Base-by-base conservation (phyloP, 2,329 filamentous ascomycete genomes). In the Xenosphaeropsis pyriputrescens region DNA sequence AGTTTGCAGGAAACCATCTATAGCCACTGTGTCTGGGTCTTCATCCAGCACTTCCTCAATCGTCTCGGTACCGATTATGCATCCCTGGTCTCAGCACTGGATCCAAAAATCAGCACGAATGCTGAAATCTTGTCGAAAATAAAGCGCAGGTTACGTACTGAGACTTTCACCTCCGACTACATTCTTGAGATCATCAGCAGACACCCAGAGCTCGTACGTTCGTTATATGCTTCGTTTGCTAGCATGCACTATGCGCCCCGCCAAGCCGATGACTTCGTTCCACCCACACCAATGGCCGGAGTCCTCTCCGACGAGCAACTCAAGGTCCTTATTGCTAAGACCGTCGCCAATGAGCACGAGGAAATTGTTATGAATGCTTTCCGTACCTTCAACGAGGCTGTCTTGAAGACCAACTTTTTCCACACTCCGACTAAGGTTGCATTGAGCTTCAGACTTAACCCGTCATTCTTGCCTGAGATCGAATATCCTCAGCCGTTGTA, bases 341-440 rank as follows among this genome's bases (percentile, higher is more conserved):
- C 79, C n/a, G 79, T 85, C 14, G 72, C 70, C 42, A 96, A 93
- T 53, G 89, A 98, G 63, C 88, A 98, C 61, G 86, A 98, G 55
- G 81, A 89, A 56, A 93, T 95, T 79, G 91, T 98, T 49, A 93
- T 98, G 85, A 85, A 78, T 32, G 85, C 88, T 13, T 96, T 98
- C 74, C 78, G 85, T 39, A 79, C 91, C 44, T 98, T 98, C 75
- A 98, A 98, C 67, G 78, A 75, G 41, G 76, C 83, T 34, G 79
- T 96, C 34, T 70, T 96, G 48, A 98, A 96, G 74, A 98, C 91
- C 50, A 98, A 98, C 67, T 80, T 78, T 57, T 80, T 77, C 58
- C 79, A 77, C 57, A 98, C 91, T 1, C 91, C 91, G 0, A 98
- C 91, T 46, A 98, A 98, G 70, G 89, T 98, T 30, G 91, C 91